Conservation (phyloP, 345 rosid species). For the Melaleuca quinquenervia region DNA sequence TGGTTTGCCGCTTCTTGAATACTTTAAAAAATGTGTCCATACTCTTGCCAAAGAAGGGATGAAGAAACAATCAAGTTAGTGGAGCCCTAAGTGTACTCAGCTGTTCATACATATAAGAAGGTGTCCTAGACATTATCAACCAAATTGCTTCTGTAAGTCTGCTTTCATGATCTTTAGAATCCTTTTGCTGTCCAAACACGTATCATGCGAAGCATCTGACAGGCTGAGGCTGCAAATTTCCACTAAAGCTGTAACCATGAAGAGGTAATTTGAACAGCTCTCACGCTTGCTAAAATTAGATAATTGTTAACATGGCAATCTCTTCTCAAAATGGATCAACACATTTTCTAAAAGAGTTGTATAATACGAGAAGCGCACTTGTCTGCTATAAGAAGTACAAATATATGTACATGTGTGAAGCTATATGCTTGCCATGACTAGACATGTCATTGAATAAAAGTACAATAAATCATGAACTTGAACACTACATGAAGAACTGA, state of each 20-base stretch:
- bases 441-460: not conserved
- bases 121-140: not conserved
- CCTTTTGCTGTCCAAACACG: not conserved
- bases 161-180: not conserved
- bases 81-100: not conserved
- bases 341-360: not conserved
- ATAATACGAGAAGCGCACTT: not conserved
- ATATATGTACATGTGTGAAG: not conserved
- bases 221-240: not conserved
- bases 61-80: not conserved
- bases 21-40: not conserved
- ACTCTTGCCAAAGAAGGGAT: not conserved
- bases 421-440: not conserved
- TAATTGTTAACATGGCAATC: not conserved
- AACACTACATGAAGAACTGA: not conserved
- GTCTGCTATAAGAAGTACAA: not conserved
- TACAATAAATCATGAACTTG: not conserved
- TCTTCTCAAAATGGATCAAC: not conserved
- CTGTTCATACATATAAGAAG: not conserved
- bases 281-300: not conserved
- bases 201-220: not conserved
- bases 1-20: not conserved
- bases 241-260: not conserved
- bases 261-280: not conserved
- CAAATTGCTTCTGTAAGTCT: not conserved